A percentile compares a stretch with the other conserved stretches of the same genome.
phyloP scores from a whole-genome alignment of 75 land plant genomes.

The Cupressus sempervirens region DNA sequence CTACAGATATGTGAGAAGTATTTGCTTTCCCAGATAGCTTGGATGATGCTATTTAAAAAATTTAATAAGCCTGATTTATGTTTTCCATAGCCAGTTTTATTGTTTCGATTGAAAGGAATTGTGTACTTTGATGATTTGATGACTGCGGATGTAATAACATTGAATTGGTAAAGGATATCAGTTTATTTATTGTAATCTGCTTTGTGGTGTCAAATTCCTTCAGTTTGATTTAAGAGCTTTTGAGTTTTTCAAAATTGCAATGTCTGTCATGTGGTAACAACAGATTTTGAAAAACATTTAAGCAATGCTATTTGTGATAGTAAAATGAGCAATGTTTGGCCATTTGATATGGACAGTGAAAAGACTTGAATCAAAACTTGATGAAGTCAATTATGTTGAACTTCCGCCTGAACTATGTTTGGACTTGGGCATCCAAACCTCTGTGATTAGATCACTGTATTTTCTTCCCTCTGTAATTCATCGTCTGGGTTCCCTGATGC shows the following conservation, averaged over 20 bases:
- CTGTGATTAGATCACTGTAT: conserved; percentile 63
- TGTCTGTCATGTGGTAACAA: neutral
- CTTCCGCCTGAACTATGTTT: conserved; percentile 92
- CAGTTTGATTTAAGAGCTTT: neutral
- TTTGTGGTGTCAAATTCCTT: neutral
- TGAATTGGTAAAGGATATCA: neutral
- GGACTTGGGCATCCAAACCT: conserved; percentile 32
- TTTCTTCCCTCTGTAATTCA: conserved; percentile 87
- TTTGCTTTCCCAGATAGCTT: neutral
- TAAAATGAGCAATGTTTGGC: neutral
- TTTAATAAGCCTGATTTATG: neutral
- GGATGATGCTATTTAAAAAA: neutral
- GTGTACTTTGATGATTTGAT: neutral
- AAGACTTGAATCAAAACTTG: neutral
- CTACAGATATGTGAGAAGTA: neutral
- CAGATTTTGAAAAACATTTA: neutral
- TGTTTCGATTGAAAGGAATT: neutral
- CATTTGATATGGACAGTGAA: neutral
- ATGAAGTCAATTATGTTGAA: conserved; percentile 27
- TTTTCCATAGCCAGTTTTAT: neutral
- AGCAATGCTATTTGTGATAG: neutral
- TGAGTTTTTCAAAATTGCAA: neutral
- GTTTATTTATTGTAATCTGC: neutral
- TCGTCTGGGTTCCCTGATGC: conserved; percentile 63
- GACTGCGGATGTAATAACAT: neutral